These are phyloP conservation scores for Trypanosoma lewisi DNA, from an alignment of 208 protist species.

Conservation along the genomic window DNA sequence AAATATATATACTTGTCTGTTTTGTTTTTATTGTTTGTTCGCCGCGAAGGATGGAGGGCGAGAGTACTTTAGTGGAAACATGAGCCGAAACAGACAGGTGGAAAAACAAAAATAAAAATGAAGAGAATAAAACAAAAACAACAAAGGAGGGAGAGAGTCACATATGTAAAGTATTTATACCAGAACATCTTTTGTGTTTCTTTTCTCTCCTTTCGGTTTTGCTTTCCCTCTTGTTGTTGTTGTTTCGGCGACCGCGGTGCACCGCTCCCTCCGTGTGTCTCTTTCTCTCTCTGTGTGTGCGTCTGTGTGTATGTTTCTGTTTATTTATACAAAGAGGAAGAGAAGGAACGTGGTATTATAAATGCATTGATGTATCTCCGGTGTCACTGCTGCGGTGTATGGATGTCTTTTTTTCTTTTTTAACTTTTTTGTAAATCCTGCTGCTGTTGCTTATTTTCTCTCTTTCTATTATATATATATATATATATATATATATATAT, in stretches of 20 bases:
- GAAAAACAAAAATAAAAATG: too few species aligned
- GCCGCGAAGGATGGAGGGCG: too few species aligned
- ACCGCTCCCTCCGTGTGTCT: background rate
- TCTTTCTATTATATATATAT: constrained; percentile 17
- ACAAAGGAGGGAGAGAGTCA: too few species aligned
- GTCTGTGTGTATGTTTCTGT: constrained; percentile 22
- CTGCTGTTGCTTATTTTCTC: constrained; percentile 16
- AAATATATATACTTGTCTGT: background rate
- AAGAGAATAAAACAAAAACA: too few species aligned
- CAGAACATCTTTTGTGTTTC: constrained; percentile 6
- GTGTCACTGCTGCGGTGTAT: too few species aligned
- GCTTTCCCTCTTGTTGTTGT: background rate
- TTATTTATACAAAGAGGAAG: too few species aligned
- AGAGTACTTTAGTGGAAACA: too few species aligned
- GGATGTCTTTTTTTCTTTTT: background rate
- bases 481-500: constrained; percentile 7
- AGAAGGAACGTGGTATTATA: too few species aligned
- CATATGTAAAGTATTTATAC: background rate
- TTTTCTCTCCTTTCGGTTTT: background rate
- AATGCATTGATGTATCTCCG: too few species aligned
- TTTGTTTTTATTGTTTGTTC: constrained; percentile 2
- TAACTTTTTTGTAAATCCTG: background rate
- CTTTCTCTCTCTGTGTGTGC: background rate
- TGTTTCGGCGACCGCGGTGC: background rate
- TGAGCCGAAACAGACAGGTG: too few species aligned